Percentiles rank a stretch among this genome's conserved stretches.
These are phyloP conservation scores for Penicillium malachiteum DNA, from an alignment of 495 filamentous ascomycete genomes.

Conservation along the genomic window DNA sequence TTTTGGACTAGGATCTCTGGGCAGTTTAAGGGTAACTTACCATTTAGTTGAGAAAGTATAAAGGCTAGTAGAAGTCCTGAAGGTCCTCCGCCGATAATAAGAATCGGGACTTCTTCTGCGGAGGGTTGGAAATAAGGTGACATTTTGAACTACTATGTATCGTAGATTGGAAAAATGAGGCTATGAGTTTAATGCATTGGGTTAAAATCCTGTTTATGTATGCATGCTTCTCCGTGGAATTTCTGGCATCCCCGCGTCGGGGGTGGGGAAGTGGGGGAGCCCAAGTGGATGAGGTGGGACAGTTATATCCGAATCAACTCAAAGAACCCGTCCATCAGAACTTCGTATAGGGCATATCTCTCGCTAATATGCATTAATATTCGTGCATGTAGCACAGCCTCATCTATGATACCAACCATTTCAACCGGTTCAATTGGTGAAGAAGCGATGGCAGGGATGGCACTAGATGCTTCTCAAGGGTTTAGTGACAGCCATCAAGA, in stretches of 20 bases:
- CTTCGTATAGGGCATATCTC: too few relatives aligned
- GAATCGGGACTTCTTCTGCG: conserved; percentile 7
- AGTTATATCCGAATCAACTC: not conserved
- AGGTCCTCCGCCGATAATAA: conserved; percentile 7
- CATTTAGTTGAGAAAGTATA: conserved; percentile 2
- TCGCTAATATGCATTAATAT: too few relatives aligned
- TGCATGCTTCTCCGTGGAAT: not conserved
- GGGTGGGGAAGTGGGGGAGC: not conserved
- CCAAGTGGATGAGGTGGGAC: conserved; percentile 20
- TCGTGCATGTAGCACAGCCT: too few relatives aligned
- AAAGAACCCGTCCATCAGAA: too few relatives aligned
- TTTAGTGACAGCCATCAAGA: too few relatives aligned
- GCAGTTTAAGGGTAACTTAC: not conserved
- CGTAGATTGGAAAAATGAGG: not conserved
- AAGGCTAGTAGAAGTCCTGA: conserved; percentile 10
- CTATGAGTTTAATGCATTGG: not conserved
- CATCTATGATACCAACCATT: too few relatives aligned
- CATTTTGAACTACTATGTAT: not conserved
- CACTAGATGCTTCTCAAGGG: too few relatives aligned
- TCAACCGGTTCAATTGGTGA: too few relatives aligned
- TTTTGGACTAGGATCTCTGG: not conserved
- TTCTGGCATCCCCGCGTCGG: not conserved
- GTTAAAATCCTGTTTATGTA: not conserved
- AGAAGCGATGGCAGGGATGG: too few relatives aligned
- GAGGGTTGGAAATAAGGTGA: conserved; percentile 1